Evolutionary conservation across 2,329 filamentous ascomycete species (phyloP), one percentile per base, ranked within the genome.

Genomic region (Penicillium sp.): DNA sequence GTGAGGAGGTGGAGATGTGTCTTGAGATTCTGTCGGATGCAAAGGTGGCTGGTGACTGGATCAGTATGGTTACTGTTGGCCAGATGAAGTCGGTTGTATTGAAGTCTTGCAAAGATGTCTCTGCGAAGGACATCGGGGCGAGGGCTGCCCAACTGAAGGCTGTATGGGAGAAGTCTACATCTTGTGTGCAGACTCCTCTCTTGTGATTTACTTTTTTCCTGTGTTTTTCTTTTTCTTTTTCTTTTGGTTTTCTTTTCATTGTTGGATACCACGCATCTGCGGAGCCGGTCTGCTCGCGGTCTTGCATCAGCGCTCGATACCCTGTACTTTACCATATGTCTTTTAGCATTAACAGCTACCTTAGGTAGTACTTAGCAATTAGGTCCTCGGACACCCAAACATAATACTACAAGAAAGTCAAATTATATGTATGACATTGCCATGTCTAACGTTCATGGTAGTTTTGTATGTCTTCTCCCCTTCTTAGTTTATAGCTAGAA

Each of bases 1-100:
- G 72, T 31, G 72, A 76, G 6, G 81, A 83, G 61, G 77, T 78
- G 10, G 74, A 74, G 52, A 67, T 70, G 2, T 81, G 79, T 67
- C 64, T 84, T 49, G 73, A 75, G 50, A 71, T 83, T 37, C 67
- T 83, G 43, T 74, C 75, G 5, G 66, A 74, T 32, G 71, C 80
- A 29, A 74, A 79, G 48, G 73, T 80, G 39, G 79, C 79, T 10
- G 75, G 76, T 44, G 69, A 73, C 44, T 83, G 81, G 81, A 67
- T 82, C 32, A 78, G 73, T 26, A 65, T 81, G 56, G 76, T 81
- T 29, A 76, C 72, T 43, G 71, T 79, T 57, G 76, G 75, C 34
- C 72, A 75, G 58, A 65, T 76, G 50, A 76, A 76, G 54, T 77
- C 76, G 5, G 71, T 81, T 14, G 77, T 81, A 40, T 71, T 81